Base-by-base conservation (phyloP, 805 yeast genomes). In the Candida hungchunana region DNA sequence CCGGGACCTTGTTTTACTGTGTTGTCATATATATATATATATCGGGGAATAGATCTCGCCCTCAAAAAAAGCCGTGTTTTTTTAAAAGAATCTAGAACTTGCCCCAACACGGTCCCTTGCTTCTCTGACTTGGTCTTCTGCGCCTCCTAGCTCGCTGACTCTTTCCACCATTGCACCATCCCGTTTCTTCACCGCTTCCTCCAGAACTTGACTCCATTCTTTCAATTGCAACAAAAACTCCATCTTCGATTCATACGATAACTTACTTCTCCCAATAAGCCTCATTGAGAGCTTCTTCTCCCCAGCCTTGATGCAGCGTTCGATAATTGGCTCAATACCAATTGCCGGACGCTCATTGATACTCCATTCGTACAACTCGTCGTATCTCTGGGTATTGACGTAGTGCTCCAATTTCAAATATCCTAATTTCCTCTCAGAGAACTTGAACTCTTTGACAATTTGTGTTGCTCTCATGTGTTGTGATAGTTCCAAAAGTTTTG, bases 301-400 rank as follows among this genome's bases (percentile, higher is more conserved):
- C 7, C 30, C 33, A 11, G 29, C 37, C 11, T 34, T 34, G 11
- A 50, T 30, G 6, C 50, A 32, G 5, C 49, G 46, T 5, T 37
- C 39, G 17, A 53, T 33, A 44, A 87, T 78, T 1, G 82, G 78
- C 41, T 67, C 69, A 40, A 79, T 80, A 0, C 90, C 88, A 27
- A 87, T 82, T 0, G 85, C 82, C 0, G 93, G 75, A 42, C 75
- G 79, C 29, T 63, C 66, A 8, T 58, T 53, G 3, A 61, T 64
- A 0, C 79, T 72, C 48, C 77, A 71, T 20, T 73, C 70, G 44
- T 67, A 69, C 20, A 85, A 54, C 25, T 72, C 75, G 14, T 73
- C 77, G 62, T 76, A 80, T 28, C 74, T 73, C 2, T 66, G 49
- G 5, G 64, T 56, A 1, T 62, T 57, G 2, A 76, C 64, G 21